Evolutionary conservation across 2,329 filamentous ascomycete species (phyloP).

Genomic region (Lomentospora prolificans): DNA sequence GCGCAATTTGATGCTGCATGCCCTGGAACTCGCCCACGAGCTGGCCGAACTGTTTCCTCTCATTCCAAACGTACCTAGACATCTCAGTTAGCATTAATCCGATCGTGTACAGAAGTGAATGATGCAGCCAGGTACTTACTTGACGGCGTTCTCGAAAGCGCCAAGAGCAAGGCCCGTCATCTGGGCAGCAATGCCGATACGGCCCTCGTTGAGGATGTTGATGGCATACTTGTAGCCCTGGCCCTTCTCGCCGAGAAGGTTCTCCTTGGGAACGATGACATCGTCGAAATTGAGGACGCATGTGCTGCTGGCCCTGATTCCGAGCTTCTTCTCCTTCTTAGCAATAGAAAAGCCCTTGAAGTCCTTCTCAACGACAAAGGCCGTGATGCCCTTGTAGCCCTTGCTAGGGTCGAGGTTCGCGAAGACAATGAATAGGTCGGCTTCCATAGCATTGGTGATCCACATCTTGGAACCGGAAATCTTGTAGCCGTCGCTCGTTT

Average conservation of each 20-base stretch:
- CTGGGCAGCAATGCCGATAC: constrained; percentile 95
- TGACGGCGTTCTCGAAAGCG: constrained; percentile 87
- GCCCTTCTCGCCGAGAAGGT: constrained; percentile 79
- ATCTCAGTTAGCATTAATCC: constrained; percentile 17
- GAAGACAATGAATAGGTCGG: constrained; percentile 93
- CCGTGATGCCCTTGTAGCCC: constrained; percentile 94
- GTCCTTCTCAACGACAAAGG: constrained; percentile 88
- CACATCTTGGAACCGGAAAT: constrained; percentile 97
- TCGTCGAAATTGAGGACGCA: constrained; percentile 98
- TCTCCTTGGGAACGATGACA: constrained; percentile 78
- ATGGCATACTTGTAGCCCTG: constrained; percentile 99
- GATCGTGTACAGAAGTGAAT: neutral
- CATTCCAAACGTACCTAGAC: constrained; percentile 85
- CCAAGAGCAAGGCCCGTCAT: constrained; percentile 96
- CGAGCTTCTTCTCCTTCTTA: constrained; percentile 99
- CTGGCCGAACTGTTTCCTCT: constrained; percentile 91
- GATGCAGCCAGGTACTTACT: constrained; percentile 19
- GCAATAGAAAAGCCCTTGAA: constrained; percentile 85
- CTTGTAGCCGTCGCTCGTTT: constrained; percentile 73
- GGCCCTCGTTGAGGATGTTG: constrained; percentile 83
- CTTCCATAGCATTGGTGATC: constrained; percentile 97
- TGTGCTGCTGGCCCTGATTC: constrained; percentile 89
- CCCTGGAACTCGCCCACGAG: constrained; percentile 95
- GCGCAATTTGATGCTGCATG: constrained; percentile 98
- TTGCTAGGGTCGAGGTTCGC: constrained; percentile 87